These are phyloP conservation scores for Fusarium sororula DNA, from an alignment of 2,329 filamentous ascomycete species.

Conservation along the genomic window DNA sequence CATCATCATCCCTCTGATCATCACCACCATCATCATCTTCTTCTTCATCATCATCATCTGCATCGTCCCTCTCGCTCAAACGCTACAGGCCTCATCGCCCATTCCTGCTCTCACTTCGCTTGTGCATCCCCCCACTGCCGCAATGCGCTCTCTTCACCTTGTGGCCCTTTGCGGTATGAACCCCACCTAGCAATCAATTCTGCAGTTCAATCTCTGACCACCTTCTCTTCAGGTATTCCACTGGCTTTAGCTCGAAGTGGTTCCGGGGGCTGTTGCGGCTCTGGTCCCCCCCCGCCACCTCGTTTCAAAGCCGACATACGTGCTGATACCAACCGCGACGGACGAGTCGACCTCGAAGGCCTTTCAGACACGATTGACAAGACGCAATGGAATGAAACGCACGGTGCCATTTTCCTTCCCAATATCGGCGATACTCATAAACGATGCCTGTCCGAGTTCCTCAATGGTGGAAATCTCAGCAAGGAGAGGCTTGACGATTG, in stretches of 20 bases:
- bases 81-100: neutral
- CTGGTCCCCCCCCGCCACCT: too few relatives aligned
- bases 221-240: neutral
- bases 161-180: neutral
- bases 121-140: neutral
- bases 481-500: constrained; percentile 42
- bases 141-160: neutral
- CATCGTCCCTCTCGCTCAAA: neutral
- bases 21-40: too few relatives aligned
- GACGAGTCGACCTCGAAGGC: constrained; percentile 36
- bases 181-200: rapidly evolving
- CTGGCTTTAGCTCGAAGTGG: neutral
- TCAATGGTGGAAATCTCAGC: too few relatives aligned
- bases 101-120: neutral
- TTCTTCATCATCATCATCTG: neutral
- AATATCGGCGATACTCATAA: constrained; percentile 51
- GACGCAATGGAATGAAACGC: constrained; percentile 25
- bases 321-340: constrained; percentile 50
- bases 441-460: too few relatives aligned
- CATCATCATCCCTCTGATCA: too few relatives aligned
- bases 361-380: constrained; percentile 36
- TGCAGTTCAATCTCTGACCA: neutral
- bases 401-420: constrained; percentile 48
- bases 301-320: constrained; percentile 13
- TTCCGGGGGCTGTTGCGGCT: too few relatives aligned